phyloP scores from a whole-genome alignment of 2,329 filamentous ascomycete species.

The Pestalotiopsis sp. region DNA sequence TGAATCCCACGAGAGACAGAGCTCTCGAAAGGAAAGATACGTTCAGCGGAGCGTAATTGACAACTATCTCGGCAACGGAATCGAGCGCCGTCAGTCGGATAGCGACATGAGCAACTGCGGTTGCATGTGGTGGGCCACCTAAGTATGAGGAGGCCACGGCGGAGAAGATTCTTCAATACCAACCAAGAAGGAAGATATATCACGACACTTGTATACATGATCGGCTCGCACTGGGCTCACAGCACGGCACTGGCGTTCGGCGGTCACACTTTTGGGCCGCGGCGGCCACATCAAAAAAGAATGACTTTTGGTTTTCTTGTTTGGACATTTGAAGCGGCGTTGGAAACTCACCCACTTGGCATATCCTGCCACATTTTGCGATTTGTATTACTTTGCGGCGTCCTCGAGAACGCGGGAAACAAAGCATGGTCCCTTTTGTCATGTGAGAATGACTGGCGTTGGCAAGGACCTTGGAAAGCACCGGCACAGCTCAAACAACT shows the following conservation, averaged over 20 bases:
- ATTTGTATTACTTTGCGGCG: background rate
- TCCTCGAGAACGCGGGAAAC: background rate
- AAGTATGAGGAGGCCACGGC: constrained; percentile 17
- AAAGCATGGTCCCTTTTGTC: constrained; percentile 1
- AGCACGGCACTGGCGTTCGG: constrained; percentile 12
- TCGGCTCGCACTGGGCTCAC: background rate
- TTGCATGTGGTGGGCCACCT: constrained; percentile 57
- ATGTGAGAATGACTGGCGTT: constrained; percentile 1
- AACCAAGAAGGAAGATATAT: background rate
- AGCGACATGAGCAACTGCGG: constrained; percentile 53
- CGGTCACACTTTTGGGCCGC: background rate
- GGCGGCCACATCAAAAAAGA: background rate
- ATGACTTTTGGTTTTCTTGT: background rate
- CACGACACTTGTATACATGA: constrained; percentile 14
- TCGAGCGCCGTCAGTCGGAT: constrained; percentile 20
- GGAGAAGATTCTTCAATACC: background rate
- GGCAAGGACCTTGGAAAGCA: background rate
- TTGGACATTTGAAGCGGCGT: constrained; percentile 3
- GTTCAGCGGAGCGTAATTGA: constrained; percentile 17
- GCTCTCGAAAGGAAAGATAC: constrained; percentile 1
- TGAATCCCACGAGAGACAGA: background rate
- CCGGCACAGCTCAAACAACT: background rate
- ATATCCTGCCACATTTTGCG: constrained; percentile 7
- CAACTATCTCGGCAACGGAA: constrained; percentile 19
- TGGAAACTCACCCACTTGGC: constrained; percentile 10